A percentile compares a stretch with the other conserved stretches of the same genome.
Evolutionary conservation across 148 eudicot species (phyloP).

Genomic region (Polygonum maritimum): DNA sequence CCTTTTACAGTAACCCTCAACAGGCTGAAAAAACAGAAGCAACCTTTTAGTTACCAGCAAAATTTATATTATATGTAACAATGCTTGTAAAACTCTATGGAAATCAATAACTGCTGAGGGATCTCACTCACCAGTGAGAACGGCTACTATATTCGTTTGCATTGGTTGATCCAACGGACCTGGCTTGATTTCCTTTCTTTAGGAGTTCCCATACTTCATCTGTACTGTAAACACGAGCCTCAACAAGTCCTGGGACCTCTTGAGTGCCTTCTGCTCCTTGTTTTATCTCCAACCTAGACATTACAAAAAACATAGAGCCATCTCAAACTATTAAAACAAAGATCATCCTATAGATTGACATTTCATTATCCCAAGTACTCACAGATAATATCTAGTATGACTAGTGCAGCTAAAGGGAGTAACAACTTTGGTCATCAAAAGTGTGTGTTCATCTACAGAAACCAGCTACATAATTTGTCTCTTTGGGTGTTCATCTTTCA

Average conservation of each 20-base stretch:
- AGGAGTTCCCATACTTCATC: conserved; percentile 88
- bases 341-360: neutral
- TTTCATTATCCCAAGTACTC: no score
- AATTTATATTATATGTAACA: neutral
- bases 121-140: conserved; percentile 77
- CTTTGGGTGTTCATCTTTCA: neutral
- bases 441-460: neutral
- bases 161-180: conserved; percentile 92
- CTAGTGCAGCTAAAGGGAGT: neutral
- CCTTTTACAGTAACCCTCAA: conserved; percentile 73
- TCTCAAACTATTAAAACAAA: neutral
- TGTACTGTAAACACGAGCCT: conserved; percentile 55
- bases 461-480: neutral
- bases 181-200: conserved; percentile 59
- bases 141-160: conserved; percentile 96
- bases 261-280: conserved; percentile 88
- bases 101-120: neutral
- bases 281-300: conserved; percentile 72
- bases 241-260: conserved; percentile 93
- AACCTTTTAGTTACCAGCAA: neutral
- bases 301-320: neutral
- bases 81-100: neutral
- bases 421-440: neutral
- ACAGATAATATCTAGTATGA: no score
- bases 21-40: conserved; percentile 30